Percentiles rank a stretch among this genome's conserved stretches.
phyloP scores from a whole-genome alignment of 176 grass and related monocot species.

The Oryza australiensis region DNA sequence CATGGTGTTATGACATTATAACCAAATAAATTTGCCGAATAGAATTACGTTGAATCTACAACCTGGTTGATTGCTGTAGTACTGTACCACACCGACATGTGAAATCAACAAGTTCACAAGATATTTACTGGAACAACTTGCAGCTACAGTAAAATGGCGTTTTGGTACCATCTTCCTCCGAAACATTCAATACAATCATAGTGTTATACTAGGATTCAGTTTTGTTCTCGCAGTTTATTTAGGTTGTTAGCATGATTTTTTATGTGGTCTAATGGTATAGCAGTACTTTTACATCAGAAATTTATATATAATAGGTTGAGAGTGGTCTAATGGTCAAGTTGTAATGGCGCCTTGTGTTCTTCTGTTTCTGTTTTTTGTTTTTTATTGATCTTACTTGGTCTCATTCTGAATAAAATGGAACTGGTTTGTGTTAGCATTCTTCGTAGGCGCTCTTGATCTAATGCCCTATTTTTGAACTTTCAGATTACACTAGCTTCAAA shows the following conservation, averaged over 20 bases:
- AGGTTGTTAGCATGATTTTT: not conserved
- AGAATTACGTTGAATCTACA: not conserved
- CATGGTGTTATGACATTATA: not conserved
- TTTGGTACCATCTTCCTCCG: not conserved
- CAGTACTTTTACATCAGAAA: too few species aligned
- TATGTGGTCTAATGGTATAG: not conserved
- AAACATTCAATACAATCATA: slow-evolving; percentile 12
- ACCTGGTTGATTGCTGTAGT: not conserved
- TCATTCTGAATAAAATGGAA: not conserved
- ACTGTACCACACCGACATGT: not conserved
- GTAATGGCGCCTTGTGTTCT: not conserved
- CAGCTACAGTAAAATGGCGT: not conserved
- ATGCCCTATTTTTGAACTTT: slow-evolving; percentile 26
- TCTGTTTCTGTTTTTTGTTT: not conserved
- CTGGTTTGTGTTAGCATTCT: slow-evolving; percentile 26
- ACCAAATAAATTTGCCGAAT: not conserved
- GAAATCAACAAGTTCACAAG: not conserved
- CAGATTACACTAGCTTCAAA: slow-evolving; percentile 43
- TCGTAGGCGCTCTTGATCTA: slow-evolving; percentile 17
- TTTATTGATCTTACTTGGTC: not conserved
- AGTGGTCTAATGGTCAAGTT: not conserved
- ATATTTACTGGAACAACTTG: slow-evolving; percentile 6
- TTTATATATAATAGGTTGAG: not conserved
- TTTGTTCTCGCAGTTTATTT: slow-evolving; percentile 15
- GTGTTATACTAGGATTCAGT: not conserved